These are phyloP conservation scores for Fusarium tuaranense DNA, from an alignment of 2,329 filamentous ascomycete genomes.

Conservation along the genomic window DNA sequence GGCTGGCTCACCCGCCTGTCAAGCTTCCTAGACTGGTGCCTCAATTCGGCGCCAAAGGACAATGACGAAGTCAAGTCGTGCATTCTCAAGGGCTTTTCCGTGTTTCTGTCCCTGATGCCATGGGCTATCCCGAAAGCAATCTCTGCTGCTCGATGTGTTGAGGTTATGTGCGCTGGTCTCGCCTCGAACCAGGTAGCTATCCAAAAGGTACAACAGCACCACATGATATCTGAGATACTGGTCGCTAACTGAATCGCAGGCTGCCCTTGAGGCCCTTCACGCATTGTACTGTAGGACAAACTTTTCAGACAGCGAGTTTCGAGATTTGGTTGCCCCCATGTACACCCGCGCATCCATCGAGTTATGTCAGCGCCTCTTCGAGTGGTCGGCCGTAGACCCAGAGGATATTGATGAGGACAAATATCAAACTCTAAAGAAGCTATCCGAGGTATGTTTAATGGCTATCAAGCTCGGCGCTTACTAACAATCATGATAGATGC, in stretches of 20 bases:
- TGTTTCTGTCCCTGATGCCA: slow-evolving; percentile 81
- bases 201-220: slow-evolving; percentile 69
- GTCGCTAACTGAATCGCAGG: slow-evolving; percentile 58
- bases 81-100: slow-evolving; percentile 80
- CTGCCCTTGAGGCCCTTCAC: slow-evolving; percentile 85
- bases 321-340: slow-evolving; percentile 81
- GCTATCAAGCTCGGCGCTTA: background rate
- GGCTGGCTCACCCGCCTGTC: slow-evolving; percentile 89
- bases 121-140: slow-evolving; percentile 92
- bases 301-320: slow-evolving; percentile 82
- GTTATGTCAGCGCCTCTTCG: slow-evolving; percentile 79
- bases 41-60: slow-evolving; percentile 72
- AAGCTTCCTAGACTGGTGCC: slow-evolving; percentile 78
- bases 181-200: slow-evolving; percentile 77
- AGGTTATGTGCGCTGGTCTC: slow-evolving; percentile 77
- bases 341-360: slow-evolving; percentile 78
- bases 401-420: slow-evolving; percentile 90
- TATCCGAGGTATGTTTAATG: slow-evolving; percentile 78
- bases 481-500: slow-evolving; percentile 65
- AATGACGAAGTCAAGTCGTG: slow-evolving; percentile 77
- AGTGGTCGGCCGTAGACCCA: slow-evolving; percentile 83
- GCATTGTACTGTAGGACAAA: slow-evolving; percentile 81
- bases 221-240: background rate
- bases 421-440: slow-evolving; percentile 92
- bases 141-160: slow-evolving; percentile 75